These are phyloP conservation scores for Jamesozyma spencerorum DNA, from an alignment of 805 yeast genomes.

Conservation along the genomic window DNA sequence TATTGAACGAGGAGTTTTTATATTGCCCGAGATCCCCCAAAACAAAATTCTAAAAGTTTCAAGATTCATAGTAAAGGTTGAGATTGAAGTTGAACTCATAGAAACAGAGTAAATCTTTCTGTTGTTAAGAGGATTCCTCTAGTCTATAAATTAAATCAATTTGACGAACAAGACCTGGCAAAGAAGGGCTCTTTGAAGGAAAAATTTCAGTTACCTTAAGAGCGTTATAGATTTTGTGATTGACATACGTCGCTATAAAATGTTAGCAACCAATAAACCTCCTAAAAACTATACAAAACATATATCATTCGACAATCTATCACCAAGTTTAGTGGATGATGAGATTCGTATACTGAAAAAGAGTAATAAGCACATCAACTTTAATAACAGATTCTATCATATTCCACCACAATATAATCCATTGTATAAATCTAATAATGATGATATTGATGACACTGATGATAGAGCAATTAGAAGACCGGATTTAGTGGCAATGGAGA, in stretches of 20 bases:
- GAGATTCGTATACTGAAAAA: conserved; percentile 18
- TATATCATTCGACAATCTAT: conserved; percentile 28
- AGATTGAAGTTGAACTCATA: too few species aligned
- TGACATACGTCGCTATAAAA: neutral
- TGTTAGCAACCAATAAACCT: neutral
- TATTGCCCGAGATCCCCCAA: too few species aligned
- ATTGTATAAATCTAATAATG: conserved; percentile 7
- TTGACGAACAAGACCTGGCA: too few species aligned
- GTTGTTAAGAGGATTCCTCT: too few species aligned
- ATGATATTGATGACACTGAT: neutral
- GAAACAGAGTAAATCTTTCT: too few species aligned
- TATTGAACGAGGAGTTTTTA: too few species aligned
- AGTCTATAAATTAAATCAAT: too few species aligned
- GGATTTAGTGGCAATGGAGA: neutral
- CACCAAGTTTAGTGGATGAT: conserved; percentile 25
- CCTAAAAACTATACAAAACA: conserved; percentile 15
- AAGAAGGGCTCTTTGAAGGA: too few species aligned
- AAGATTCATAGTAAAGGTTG: too few species aligned
- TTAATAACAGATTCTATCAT: conserved; percentile 21
- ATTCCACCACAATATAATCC: conserved; percentile 29
- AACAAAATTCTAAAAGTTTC: too few species aligned
- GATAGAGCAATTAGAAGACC: neutral
- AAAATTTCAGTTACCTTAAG: too few species aligned
- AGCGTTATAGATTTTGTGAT: too few species aligned
- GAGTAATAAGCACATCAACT: conserved; percentile 13